These are phyloP conservation scores for Ilex paraguariensis DNA, from an alignment of 305 asterid species.

Conservation along the genomic window DNA sequence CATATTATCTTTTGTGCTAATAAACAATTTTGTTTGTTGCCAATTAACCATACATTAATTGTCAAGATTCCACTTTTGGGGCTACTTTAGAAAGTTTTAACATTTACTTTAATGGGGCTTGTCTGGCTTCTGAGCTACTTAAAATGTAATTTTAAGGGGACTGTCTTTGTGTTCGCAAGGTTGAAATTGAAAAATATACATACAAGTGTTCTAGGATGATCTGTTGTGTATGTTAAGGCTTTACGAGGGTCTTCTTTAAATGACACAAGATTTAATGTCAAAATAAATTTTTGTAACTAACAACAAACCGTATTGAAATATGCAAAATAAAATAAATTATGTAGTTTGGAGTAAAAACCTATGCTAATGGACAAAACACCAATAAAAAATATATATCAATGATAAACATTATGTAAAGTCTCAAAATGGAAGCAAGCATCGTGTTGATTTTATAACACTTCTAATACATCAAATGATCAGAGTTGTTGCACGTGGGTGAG, in stretches of 20 bases:
- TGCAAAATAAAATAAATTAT: too few relatives aligned
- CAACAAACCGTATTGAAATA: too few relatives aligned
- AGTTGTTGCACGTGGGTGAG: background rate
- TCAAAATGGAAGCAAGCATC: too few relatives aligned
- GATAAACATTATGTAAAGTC: too few relatives aligned
- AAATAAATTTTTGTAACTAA: background rate
- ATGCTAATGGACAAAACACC: too few relatives aligned
- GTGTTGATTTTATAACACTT: too few relatives aligned
- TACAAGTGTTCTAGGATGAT: too few relatives aligned
- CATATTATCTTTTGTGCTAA: constrained; percentile 29
- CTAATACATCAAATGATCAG: background rate
- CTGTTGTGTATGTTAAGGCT: too few relatives aligned
- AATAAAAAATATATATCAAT: too few relatives aligned
- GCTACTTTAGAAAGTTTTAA: constrained; percentile 24
- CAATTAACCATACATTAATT: constrained; percentile 35
- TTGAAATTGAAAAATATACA: constrained; percentile 27
- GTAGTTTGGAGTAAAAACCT: too few relatives aligned
- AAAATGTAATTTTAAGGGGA: constrained; percentile 11
- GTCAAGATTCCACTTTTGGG: constrained; percentile 19
- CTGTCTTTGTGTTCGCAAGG: constrained; percentile 50
- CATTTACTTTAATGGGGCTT: constrained; percentile 45
- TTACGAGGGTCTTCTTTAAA: background rate
- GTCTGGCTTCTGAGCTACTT: constrained; percentile 38
- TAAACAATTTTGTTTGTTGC: constrained; percentile 13
- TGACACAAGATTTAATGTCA: background rate